These are phyloP conservation scores for Phlebiopsis flavidoalba DNA, from an alignment of 768 basidiomycete species.

Conservation along the genomic window DNA sequence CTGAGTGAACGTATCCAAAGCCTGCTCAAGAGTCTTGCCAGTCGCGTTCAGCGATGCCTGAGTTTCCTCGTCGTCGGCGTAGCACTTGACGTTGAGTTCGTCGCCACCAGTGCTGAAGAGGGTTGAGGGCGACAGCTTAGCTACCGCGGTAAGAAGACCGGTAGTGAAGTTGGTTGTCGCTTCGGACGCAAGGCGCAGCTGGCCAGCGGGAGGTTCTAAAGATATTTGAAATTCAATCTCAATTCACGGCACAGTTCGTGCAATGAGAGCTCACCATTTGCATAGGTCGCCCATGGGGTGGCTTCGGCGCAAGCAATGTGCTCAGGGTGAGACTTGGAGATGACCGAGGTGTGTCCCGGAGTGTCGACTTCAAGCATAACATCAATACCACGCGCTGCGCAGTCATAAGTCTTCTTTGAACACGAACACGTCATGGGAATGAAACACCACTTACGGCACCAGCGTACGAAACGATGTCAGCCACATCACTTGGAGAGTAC, in stretches of 20 bases:
- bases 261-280: constrained; percentile 23
- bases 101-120: constrained; percentile 46
- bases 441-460: constrained; percentile 41
- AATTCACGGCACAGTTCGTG: not conserved
- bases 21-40: constrained; percentile 32
- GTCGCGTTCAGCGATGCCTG: constrained; percentile 25
- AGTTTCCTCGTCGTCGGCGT: constrained; percentile 32
- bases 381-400: constrained; percentile 41
- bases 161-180: constrained; percentile 29
- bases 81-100: constrained; percentile 39
- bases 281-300: constrained; percentile 31
- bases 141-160: constrained; percentile 27
- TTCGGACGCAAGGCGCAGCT: constrained; percentile 36
- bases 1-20: constrained; percentile 32
- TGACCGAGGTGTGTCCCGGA: constrained; percentile 42
- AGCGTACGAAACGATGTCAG: constrained; percentile 62
- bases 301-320: constrained; percentile 33
- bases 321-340: constrained; percentile 36
- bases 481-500: constrained; percentile 54
- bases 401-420: not conserved
- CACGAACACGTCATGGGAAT: not conserved
- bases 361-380: constrained; percentile 42
- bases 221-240: no score
- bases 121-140: constrained; percentile 26
- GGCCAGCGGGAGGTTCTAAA: constrained; percentile 45